These are phyloP conservation scores for Ophioceras dolichostomum DNA, from an alignment of 2,329 filamentous ascomycete species.

Conservation along the genomic window DNA sequence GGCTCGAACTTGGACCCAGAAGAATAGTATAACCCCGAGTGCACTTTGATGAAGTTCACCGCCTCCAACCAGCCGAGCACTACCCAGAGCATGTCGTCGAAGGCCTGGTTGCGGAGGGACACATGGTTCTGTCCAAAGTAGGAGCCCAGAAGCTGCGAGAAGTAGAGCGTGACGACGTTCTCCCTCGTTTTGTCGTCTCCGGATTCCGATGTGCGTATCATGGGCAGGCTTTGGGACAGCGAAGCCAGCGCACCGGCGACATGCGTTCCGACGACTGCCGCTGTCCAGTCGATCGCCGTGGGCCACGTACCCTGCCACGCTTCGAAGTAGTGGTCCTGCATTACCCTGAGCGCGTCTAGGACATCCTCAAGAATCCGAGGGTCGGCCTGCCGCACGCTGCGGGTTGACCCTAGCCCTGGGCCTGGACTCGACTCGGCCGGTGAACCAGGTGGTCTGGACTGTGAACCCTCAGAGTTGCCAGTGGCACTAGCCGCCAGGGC, in stretches of 20 bases:
- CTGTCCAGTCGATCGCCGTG: constrained; percentile 83
- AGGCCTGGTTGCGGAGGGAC: constrained; percentile 61
- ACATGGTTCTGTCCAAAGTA: constrained; percentile 83
- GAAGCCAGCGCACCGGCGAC: constrained; percentile 61
- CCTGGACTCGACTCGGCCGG: no score
- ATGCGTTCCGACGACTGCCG: constrained; percentile 71
- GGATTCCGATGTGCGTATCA: constrained; percentile 13
- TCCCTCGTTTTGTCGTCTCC: constrained; percentile 43
- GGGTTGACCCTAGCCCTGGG: no score
- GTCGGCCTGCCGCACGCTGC: no score
- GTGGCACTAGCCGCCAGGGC: no score
- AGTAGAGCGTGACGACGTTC: constrained; percentile 75
- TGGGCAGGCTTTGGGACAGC: constrained; percentile 47
- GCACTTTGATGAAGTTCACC: constrained; percentile 62
- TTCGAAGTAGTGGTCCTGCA: constrained; percentile 71
- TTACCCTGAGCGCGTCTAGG: constrained; percentile 54
- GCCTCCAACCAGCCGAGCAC: constrained; percentile 83
- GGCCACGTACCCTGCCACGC: constrained; percentile 75
- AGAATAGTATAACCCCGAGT: constrained; percentile 50
- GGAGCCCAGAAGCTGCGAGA: constrained; percentile 61
- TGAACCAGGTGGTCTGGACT: no score
- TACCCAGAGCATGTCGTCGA: constrained; percentile 93
- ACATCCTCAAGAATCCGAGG: constrained; percentile 30
- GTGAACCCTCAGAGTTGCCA: no score
- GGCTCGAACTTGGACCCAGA: neutral